Conservation (phyloP, 345 rosid genomes). For the Arabidopsis arenosa region DNA sequence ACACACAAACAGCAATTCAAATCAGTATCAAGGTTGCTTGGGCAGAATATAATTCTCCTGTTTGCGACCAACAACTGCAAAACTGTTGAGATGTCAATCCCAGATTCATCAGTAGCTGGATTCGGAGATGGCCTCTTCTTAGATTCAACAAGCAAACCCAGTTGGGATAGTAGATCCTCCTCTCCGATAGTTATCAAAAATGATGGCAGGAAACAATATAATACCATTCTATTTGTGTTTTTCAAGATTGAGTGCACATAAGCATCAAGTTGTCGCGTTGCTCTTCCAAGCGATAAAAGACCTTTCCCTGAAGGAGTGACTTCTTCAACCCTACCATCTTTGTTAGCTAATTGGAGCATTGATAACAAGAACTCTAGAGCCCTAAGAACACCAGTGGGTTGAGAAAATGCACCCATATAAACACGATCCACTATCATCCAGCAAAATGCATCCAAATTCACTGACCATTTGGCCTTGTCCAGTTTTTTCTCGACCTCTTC, state of each 20-base stretch:
- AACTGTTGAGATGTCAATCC: conserved; percentile 79
- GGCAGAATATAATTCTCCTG: conserved; percentile 89
- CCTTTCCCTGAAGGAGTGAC: conserved; percentile 90
- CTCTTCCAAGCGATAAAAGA: conserved; percentile 82
- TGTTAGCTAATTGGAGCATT: conserved; percentile 95
- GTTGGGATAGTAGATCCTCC: conserved; percentile 75
- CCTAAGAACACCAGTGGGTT: conserved; percentile 74
- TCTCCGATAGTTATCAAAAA: conserved; percentile 87
- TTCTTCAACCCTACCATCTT: conserved; percentile 95
- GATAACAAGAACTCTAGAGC: conserved; percentile 93
- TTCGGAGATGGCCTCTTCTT: conserved; percentile 58
- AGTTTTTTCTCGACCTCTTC: conserved; percentile 96
- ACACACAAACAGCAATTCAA: conserved; percentile 92
- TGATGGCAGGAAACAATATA: conserved; percentile 92
- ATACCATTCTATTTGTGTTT: conserved; percentile 86
- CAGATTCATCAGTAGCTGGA: conserved; percentile 68
- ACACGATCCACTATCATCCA: conserved; percentile 98
- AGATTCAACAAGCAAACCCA: conserved; percentile 79
- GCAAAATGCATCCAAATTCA: conserved; percentile 90
- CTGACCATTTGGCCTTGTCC: conserved; percentile 91
- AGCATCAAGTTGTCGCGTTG: conserved; percentile 86
- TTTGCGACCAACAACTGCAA: conserved; percentile 93
- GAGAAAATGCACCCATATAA: conserved; percentile 97
- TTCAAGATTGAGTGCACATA: conserved; percentile 89
- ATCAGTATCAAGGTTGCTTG: conserved; percentile 93